Evolutionary conservation across 345 rosid species (phyloP).

Genomic region (Mallotus nudiflorus): DNA sequence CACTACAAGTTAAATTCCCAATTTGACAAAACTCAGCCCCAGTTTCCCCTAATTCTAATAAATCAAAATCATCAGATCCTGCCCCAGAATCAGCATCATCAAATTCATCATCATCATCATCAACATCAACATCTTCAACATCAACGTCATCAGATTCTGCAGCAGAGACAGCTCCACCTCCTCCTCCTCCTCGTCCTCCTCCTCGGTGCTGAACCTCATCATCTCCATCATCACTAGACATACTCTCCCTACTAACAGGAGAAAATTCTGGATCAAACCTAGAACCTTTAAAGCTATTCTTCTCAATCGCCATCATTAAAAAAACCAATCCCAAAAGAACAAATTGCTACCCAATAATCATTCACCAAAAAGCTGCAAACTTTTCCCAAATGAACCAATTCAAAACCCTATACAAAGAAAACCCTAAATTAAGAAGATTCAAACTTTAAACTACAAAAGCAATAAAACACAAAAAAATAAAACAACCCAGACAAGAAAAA

Average conservation of each 20-base stretch:
- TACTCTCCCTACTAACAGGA: slow-evolving; percentile 66
- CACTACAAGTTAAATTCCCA: slow-evolving; percentile 73
- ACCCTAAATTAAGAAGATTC: slow-evolving; percentile 9
- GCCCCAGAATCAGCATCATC: slow-evolving; percentile 96
- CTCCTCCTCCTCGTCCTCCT: too few species aligned
- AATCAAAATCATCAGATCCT: slow-evolving; percentile 95
- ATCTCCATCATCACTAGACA: slow-evolving; percentile 78
- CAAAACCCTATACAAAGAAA: slow-evolving; percentile 38
- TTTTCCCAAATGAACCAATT: not conserved
- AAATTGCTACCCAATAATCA: slow-evolving; percentile 19
- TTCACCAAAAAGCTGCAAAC: slow-evolving; percentile 7
- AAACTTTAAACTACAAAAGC: slow-evolving; percentile 18
- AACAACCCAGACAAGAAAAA: not conserved
- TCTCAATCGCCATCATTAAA: slow-evolving; percentile 97
- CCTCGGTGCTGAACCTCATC: slow-evolving; percentile 54
- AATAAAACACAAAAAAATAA: not conserved
- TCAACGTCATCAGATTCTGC: slow-evolving; percentile 62
- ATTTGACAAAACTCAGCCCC: slow-evolving; percentile 88
- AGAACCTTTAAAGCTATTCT: slow-evolving; percentile 74
- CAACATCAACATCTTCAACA: slow-evolving; percentile 81
- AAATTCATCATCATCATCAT: slow-evolving; percentile 60
- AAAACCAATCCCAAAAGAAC: not conserved
- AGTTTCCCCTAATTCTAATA: slow-evolving; percentile 88
- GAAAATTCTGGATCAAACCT: slow-evolving; percentile 84
- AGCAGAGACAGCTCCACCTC: slow-evolving; percentile 31